These are phyloP conservation scores for Oldenlandia corymbosa DNA, from an alignment of 257 asterid species.

Conservation along the genomic window DNA sequence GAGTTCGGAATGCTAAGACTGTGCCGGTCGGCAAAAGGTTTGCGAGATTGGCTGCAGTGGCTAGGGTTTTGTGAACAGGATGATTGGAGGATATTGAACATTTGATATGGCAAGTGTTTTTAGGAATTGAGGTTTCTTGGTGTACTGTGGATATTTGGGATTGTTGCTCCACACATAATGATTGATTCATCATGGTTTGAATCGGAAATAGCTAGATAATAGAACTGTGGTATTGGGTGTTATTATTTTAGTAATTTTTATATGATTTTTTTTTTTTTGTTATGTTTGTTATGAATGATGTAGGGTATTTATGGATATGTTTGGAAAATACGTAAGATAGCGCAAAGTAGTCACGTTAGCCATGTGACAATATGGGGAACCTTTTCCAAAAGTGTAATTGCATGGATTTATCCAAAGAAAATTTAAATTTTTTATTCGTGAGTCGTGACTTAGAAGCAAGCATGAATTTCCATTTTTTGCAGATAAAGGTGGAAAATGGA, in stretches of 20 bases:
- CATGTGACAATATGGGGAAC: slow-evolving; percentile 1
- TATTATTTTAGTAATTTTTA: too few species aligned
- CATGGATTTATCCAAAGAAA: too few species aligned
- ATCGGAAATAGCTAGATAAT: too few species aligned
- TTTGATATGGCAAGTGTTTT: too few species aligned
- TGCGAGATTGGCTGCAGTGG: slow-evolving; percentile 52
- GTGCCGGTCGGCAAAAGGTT: slow-evolving; percentile 75
- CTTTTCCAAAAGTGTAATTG: too few species aligned
- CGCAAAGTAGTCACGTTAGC: neutral
- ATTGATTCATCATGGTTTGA: slow-evolving; percentile 4
- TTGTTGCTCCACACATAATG: slow-evolving; percentile 2
- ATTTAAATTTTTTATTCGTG: too few species aligned
- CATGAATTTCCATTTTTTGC: too few species aligned
- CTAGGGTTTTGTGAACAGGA: slow-evolving; percentile 41
- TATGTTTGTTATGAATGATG: neutral
- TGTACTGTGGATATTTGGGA: neutral
- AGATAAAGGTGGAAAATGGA: too few species aligned
- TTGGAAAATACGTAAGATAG: neutral
- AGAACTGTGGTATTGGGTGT: too few species aligned
- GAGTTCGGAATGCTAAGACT: slow-evolving; percentile 49
- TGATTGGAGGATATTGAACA: slow-evolving; percentile 2
- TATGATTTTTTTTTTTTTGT: neutral
- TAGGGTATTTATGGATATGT: neutral
- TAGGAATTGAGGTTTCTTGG: neutral
- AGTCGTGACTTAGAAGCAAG: too few species aligned